Evolutionary conservation across 371 early-diverging fungal species (phyloP).

Genomic region (Lichtheimia ramosa): DNA sequence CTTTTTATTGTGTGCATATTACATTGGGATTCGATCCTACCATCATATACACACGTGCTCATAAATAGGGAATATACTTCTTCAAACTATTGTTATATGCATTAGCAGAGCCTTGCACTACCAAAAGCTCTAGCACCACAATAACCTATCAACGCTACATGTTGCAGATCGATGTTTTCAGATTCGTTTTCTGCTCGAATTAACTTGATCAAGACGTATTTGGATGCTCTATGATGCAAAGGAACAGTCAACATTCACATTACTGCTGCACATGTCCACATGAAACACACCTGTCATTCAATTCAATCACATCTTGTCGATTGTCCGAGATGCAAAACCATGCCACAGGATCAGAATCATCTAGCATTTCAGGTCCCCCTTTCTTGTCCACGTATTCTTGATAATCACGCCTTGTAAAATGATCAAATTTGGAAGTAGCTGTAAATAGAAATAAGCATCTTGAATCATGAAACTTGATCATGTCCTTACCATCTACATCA

Average conservation of each 20-base stretch:
- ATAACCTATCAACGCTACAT: constrained; percentile 31
- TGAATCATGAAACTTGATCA: background rate
- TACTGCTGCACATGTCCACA: too few relatives aligned
- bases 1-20: too few relatives aligned
- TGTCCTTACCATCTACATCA: constrained; percentile 11
- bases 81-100: too few relatives aligned
- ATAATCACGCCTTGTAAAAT: constrained; percentile 14
- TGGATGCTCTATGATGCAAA: constrained; percentile 18
- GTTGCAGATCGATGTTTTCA: constrained; percentile 38
- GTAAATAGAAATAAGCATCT: background rate
- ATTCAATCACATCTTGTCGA: constrained; percentile 12
- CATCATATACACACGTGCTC: too few relatives aligned
- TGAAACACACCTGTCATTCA: constrained; percentile 11
- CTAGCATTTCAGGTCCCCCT: constrained; percentile 1
- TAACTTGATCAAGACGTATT: constrained; percentile 30
- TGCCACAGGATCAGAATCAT: constrained; percentile 26
- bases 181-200: constrained; percentile 25
- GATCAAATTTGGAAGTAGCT: constrained; percentile 16
- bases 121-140: constrained; percentile 10
- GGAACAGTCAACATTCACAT: background rate
- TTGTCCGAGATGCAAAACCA: constrained; percentile 24
- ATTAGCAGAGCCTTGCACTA: constrained; percentile 8
- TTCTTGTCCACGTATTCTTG: constrained; percentile 5
- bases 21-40: too few relatives aligned
- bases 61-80: too few relatives aligned